These are phyloP conservation scores for Protomyces pachydermus DNA, from an alignment of 1,139 yeast species.

Conservation along the genomic window DNA sequence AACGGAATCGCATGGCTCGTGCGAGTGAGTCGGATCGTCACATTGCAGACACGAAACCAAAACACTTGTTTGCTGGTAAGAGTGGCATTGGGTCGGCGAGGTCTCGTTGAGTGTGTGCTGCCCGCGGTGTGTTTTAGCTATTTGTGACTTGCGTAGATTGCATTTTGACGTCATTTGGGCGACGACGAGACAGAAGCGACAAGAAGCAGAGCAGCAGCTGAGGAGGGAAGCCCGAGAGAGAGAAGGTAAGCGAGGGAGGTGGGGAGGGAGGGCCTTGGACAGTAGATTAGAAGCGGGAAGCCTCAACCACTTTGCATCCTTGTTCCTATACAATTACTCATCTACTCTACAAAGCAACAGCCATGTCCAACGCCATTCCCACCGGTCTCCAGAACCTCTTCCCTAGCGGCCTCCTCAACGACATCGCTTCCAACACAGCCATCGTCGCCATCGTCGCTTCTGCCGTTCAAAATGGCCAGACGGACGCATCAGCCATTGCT, in stretches of 20 bases:
- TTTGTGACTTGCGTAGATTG: neutral
- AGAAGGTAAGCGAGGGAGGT: too few species aligned
- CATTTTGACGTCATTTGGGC: too few species aligned
- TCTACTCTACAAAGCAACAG: neutral
- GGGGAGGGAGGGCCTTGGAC: too few species aligned
- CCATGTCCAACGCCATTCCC: neutral
- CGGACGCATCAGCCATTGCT: neutral
- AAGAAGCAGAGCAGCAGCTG: too few species aligned
- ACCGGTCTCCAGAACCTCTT: neutral
- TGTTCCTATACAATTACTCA: too few species aligned
- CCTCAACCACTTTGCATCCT: neutral
- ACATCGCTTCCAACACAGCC: neutral
- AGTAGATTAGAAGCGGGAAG: too few species aligned
- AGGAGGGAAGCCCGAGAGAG: too few species aligned
- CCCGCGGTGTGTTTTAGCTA: neutral
- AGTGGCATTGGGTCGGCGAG: conserved; percentile 20
- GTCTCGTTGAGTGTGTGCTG: neutral
- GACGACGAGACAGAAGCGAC: too few species aligned
- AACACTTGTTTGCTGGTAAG: conserved; percentile 93
- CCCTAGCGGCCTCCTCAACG: neutral
- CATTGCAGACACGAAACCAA: conserved; percentile 75
- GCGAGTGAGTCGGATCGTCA: conserved; percentile 97
- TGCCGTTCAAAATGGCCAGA: neutral
- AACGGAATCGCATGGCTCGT: conserved; percentile 85
- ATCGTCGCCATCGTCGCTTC: neutral